Evolutionary conservation across 345 rosid genomes (phyloP), one percentile per base, ranked within the genome.

Genomic region (Alliaria petiolata): DNA sequence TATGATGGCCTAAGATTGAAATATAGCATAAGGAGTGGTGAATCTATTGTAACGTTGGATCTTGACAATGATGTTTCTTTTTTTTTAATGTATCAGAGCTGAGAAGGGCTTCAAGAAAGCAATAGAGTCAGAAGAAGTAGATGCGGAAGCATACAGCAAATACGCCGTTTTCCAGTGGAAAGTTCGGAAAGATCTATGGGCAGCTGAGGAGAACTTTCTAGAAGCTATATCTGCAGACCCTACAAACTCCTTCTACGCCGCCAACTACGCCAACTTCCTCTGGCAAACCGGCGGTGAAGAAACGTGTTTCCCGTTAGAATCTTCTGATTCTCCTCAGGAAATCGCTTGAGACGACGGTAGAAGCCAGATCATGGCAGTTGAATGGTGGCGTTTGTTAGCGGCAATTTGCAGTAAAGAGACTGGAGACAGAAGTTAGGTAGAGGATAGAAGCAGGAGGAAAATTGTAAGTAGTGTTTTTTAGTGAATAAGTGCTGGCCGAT

Each of bases 81-180:
- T 22, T 74, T 50, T 40, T 66, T 17, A 46, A 20, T 75, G 59
- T 14, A 22, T 12, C 85, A 95, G 99, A 68, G 98, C 91, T 7
- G 97, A 90, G 78, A 85, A 87, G 62, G 82, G 79, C 56, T 90
- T 83, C 85, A 80, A 85, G 81, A 80, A 88, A 20, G 96, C 97
- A 0, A 65, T 78, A 25, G 74, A 79, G 66, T 63, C 52, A 6
- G 89, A 76, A 47, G 87, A 90, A 28, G 76, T 71, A 8, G 97
- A 93, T 3, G 91, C 92, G 0, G 95, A 86, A 70, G 81, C 86
- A 1, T 76, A 83, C 47, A 81, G 80, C 60, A 81, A 69, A 38
- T 90, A 89, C 46, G 98, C 93, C 0, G 85, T 75, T 65, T 93
- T 90, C 78, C 62, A 85, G 60, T 90, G 93, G 96, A 63, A 53